Evolutionary conservation across 495 filamentous ascomycete genomes (phyloP), one percentile per base, ranked within the genome.

Genomic region (Neurospora sp.): DNA sequence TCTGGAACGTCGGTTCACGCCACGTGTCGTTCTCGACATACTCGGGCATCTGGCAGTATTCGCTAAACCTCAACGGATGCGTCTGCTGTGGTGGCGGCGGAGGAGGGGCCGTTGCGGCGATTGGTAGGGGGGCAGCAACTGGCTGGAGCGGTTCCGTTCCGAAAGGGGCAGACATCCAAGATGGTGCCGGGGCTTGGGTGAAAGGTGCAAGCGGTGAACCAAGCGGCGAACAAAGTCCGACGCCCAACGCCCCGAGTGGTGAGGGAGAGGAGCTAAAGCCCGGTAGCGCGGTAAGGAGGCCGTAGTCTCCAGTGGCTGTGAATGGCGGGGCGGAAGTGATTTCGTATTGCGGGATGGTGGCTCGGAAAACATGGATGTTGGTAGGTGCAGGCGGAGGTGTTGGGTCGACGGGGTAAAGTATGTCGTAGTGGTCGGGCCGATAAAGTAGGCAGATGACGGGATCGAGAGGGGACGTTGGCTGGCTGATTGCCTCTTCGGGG

Each of bases 361-460:
- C 78, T 59, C 85, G 82, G 76, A 87, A 79, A 40, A 92, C 82
- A 74, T 87, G 87, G 3, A 90, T 75, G 69, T 86, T 81, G 74
- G 88, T 82, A 46, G 86, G 82, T 20, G 74, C 76, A 31, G 86
- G 84, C 72, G 84, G 80, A 76, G 86, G 82, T 39, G 85, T 76
- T 53, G 88, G 78, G 69, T 89, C 83, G 75, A 89, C 86, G 76
- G 88, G 92, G 84, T 99, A 99, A 20, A 98, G 85, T 70, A 99
- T 89, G 81, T 99, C 96, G 79, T 99, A 99, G 81, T 99, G 96
- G 70, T 93, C 94, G 44, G 88, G 79, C 85, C 90, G 76, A 85
- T 91, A 81, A 79, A 91, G 83, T 70, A 82, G 79, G 74, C 83
- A 81, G 44, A 86, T 82, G 69, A 84, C 83, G 74, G 85, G 84